Percentiles rank a stretch among this genome's conserved stretches.
phyloP scores from a whole-genome alignment of 1,139 yeast species.

The Saccharomyces hybrid region DNA sequence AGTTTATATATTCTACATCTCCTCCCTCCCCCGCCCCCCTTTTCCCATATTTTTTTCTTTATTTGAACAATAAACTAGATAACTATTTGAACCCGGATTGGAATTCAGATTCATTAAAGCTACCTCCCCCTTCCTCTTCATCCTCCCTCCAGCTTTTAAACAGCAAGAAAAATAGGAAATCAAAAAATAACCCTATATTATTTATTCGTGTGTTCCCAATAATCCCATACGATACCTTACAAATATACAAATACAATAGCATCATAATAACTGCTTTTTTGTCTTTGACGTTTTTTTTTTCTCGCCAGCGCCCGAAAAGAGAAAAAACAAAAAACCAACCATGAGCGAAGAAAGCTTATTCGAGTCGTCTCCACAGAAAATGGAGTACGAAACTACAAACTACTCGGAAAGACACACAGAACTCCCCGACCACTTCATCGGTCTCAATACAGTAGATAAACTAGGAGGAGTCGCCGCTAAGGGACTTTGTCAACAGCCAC shows the following conservation, averaged over 20 bases:
- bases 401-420: slow-evolving; percentile 3
- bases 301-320: background rate
- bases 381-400: slow-evolving; percentile 30
- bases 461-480: slow-evolving; percentile 69
- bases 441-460: slow-evolving; percentile 41
- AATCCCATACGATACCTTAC: background rate
- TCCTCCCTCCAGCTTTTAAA: too few species aligned
- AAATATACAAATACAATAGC: background rate
- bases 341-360: slow-evolving; percentile 37
- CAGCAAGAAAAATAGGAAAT: background rate
- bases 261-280: background rate
- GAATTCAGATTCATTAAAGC: background rate
- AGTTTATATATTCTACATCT: background rate
- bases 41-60: background rate
- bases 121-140: background rate
- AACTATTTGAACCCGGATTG: background rate
- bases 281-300: background rate
- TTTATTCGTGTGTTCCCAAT: background rate
- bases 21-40: background rate
- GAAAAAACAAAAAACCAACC: slow-evolving; percentile 1
- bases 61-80: background rate
- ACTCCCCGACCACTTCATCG: slow-evolving; percentile 5
- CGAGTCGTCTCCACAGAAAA: slow-evolving; percentile 28
- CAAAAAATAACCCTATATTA: background rate
- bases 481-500: slow-evolving; percentile 75